phyloP scores from a whole-genome alignment of 73 alveolate genomes.

The Symbiodinium pilosum region DNA sequence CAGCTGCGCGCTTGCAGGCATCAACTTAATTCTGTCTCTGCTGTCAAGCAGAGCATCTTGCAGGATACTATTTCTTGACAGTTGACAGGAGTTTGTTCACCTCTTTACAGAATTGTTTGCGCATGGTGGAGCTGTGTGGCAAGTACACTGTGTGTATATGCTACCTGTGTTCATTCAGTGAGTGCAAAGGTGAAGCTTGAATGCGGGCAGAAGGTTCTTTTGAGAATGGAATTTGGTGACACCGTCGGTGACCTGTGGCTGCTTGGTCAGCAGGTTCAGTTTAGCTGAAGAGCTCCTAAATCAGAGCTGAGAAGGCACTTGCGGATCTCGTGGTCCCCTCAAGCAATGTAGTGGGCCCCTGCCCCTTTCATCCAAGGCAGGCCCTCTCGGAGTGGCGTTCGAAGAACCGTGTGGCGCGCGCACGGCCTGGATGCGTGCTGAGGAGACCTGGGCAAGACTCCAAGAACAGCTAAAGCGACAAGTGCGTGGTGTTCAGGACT shows the following conservation, averaged over 20 bases:
- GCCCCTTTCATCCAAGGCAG: background rate
- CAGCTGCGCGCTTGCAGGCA: slow-evolving; percentile 83
- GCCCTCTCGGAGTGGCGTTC: slow-evolving; percentile 84
- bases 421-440: slow-evolving; percentile 58
- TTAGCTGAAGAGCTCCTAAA: no score
- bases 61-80: no score
- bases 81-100: no score
- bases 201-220: slow-evolving; percentile 87
- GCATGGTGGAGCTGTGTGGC: background rate
- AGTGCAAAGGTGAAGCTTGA: slow-evolving; percentile 64
- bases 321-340: background rate
- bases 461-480: background rate
- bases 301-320: no score
- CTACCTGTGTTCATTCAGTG: background rate
- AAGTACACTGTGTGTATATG: background rate
- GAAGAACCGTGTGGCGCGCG: slow-evolving; percentile 56
- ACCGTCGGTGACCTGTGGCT: slow-evolving; percentile 56
- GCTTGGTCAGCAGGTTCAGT: no score
- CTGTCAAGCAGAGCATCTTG: no score
- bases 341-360: background rate
- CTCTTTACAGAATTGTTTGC: background rate
- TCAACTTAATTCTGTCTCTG: no score
- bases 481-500: slow-evolving; percentile 24
- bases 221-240: slow-evolving; percentile 46
- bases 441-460: slow-evolving; percentile 50